Evolutionary conservation across 345 rosid species (phyloP).

Genomic region (Camelina sativa): DNA sequence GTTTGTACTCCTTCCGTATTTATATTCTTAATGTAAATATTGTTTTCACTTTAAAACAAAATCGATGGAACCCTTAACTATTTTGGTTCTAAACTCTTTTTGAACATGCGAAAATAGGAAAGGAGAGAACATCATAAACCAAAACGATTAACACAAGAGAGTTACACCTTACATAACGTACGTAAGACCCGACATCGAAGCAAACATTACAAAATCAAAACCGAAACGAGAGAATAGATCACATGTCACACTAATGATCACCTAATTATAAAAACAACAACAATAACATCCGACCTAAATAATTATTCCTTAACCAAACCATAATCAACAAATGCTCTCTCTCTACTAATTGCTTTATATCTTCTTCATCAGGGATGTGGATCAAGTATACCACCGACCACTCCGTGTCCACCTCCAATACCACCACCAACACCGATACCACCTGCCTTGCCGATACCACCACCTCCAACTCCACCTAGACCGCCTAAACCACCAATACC

Average conservation of each 20-base stretch:
- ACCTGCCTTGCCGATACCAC: slow-evolving; percentile 36
- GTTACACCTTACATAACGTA: slow-evolving; percentile 25
- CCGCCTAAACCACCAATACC: slow-evolving; percentile 38
- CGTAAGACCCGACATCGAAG: slow-evolving; percentile 10
- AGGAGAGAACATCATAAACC: not conserved
- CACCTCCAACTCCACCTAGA: slow-evolving; percentile 27
- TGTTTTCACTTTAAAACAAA: not conserved
- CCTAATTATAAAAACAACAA: not conserved
- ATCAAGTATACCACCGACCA: slow-evolving; percentile 29
- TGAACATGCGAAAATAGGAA: slow-evolving; percentile 11
- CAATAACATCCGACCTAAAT: slow-evolving; percentile 22
- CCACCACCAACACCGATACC: slow-evolving; percentile 45
- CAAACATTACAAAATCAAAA: slow-evolving; percentile 18
- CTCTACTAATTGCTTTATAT: slow-evolving; percentile 8
- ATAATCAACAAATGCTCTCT: slow-evolving; percentile 17
- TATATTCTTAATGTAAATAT: no score
- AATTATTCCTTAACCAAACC: slow-evolving; percentile 22
- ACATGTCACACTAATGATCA: slow-evolving; percentile 26
- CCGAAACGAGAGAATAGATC: slow-evolving; percentile 20
- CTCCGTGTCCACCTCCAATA: slow-evolving; percentile 39
- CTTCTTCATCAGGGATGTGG: slow-evolving; percentile 42
- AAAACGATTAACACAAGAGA: slow-evolving; percentile 13
- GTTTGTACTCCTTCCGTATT: not conserved
- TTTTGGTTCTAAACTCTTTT: not conserved
- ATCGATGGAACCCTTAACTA: not conserved